Evolutionary conservation across 306 rosid genomes (phyloP), one percentile per base, ranked within the genome.

Genomic region (Mucuna pruriens): DNA sequence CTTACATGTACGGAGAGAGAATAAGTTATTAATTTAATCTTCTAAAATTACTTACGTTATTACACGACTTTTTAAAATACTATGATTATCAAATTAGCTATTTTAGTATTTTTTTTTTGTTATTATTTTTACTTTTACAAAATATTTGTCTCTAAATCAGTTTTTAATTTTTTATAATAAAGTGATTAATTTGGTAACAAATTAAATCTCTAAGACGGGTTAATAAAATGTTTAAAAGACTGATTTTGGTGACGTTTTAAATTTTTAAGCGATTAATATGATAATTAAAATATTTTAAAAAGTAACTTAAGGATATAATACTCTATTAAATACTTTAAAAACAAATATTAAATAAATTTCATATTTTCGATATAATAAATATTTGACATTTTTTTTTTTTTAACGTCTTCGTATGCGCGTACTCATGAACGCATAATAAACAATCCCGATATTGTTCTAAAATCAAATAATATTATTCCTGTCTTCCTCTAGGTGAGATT

Each of bases 401-500:
- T 1, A 29, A 48, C 20, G 8, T 49, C 55, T 49, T 17, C n/a
- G n/a, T n/a, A n/a, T n/a, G 17, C 9, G 17, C 4, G 58, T 6
- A n/a, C 23, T 17, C 58, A 7, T 17, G 23, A 60, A 29, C 20
- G 7, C 40, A 29, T 1, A 29, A 61, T 22, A 22, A 11, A 61
- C 7, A 5, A 61, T 8, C 29, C 20, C 15, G n/a, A n/a, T n/a
- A 34, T 34, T 7, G 15, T 20, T 11, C 9, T 19, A 39, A 11
- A 62, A 70, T 51, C 23, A 49, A 42, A 63, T 65, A 51, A 23
- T n/a, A n/a, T 31, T 71, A 75, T 20, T 48, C 29, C 42, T 68
- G 65, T 36, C 26, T 45, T 75, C 38, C 57, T 44, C 10, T 38
- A 58, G 57, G 77, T 69, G 74, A 60, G 77, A 45, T 62, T 68